phyloP scores from a whole-genome alignment of 164 flowering plant genomes.

The Chimonanthus salicifolius region DNA sequence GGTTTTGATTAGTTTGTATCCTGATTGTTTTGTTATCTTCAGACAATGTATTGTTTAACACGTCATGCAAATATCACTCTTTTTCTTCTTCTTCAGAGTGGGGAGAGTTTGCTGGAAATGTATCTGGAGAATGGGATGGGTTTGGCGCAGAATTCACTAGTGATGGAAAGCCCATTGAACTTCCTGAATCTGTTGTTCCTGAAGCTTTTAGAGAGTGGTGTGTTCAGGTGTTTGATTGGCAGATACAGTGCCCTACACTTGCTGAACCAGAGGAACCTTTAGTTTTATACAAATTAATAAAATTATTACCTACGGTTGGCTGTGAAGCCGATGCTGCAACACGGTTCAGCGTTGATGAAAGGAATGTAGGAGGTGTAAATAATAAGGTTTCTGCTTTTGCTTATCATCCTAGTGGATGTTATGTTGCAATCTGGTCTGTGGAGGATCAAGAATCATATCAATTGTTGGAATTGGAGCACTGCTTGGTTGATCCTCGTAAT shows the following conservation, averaged over 20 bases:
- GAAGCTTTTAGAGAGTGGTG: constrained; percentile 95
- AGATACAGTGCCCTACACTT: constrained; percentile 91
- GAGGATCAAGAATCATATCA: constrained; percentile 20
- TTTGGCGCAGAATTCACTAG: constrained; percentile 76
- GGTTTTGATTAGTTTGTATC: too few species aligned
- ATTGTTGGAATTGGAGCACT: constrained; percentile 69
- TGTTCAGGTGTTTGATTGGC: constrained; percentile 94
- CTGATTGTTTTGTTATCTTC: too few species aligned
- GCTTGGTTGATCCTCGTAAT: constrained; percentile 72
- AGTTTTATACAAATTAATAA: constrained; percentile 58
- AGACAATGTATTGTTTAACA: not conserved
- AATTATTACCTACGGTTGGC: constrained; percentile 90
- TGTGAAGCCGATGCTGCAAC: constrained; percentile 99
- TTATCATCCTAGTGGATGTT: constrained; percentile 64
- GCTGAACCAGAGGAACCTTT: constrained; percentile 34
- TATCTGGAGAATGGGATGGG: constrained; percentile 98
- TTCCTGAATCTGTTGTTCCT: constrained; percentile 86
- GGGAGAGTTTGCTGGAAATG: constrained; percentile 63
- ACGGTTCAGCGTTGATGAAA: constrained; percentile 49
- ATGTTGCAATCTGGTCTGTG: constrained; percentile 64
- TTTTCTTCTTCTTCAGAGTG: constrained; percentile 35
- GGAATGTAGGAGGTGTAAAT: constrained; percentile 38
- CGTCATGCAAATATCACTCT: not conserved
- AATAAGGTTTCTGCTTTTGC: constrained; percentile 48
- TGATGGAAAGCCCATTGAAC: constrained; percentile 69